phyloP scores from a whole-genome alignment of 192 early-diverging fungal genomes.

The Linnemannia exigua region DNA sequence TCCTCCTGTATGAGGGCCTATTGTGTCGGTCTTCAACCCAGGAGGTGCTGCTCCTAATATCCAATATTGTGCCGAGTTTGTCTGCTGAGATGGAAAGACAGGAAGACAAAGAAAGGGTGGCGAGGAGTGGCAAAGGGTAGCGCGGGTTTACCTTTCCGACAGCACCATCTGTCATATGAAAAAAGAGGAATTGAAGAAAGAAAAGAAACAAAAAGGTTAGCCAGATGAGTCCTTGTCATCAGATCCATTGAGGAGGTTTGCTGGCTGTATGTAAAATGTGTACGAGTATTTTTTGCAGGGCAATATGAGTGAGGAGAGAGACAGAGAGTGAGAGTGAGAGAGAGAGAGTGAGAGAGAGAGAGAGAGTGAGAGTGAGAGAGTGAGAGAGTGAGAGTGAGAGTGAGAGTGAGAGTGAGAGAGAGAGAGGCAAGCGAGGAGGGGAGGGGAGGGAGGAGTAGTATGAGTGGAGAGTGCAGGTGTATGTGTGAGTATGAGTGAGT shows the following conservation, averaged over 20 bases:
- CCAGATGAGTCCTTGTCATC: neutral
- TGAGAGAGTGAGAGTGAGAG: neutral
- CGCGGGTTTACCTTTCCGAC: conserved; percentile 73
- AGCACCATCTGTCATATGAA: conserved; percentile 69
- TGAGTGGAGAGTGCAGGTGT: neutral
- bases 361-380: neutral
- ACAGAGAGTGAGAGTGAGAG: neutral
- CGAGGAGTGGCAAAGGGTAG: neutral
- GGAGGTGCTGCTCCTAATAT: neutral
- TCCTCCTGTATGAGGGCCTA: neutral
- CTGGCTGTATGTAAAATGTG: neutral
- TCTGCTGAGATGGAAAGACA: conserved; percentile 13
- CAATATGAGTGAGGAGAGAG: neutral
- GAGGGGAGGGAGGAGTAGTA: neutral
- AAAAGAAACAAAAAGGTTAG: neutral
- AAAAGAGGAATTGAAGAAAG: neutral
- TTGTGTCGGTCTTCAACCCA: conserved; percentile 3
- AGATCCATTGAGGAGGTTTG: neutral
- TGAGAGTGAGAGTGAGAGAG: neutral
- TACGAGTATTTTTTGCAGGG: neutral
- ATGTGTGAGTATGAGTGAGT: neutral
- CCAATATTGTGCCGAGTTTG: conserved; percentile 3
- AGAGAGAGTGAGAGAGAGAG: neutral
- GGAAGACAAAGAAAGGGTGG: neutral
- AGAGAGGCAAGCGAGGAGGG: too few species aligned